Percentiles rank a stretch among this genome's conserved stretches.
Evolutionary conservation across 2,329 filamentous ascomycete species (phyloP).

Genomic region (Arthrobotrys conoides): DNA sequence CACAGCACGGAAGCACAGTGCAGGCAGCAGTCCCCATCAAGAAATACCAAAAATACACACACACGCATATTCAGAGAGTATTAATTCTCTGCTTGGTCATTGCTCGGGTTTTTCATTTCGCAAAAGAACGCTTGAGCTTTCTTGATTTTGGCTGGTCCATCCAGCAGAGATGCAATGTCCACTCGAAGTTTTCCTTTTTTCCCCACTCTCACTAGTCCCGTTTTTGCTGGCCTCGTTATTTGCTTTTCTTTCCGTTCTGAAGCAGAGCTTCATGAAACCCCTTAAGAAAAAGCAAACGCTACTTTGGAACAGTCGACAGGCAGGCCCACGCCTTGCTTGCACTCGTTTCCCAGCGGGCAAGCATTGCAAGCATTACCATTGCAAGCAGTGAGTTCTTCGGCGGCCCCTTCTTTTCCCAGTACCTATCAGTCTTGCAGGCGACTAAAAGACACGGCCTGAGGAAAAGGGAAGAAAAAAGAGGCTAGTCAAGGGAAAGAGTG

Average conservation of each 20-base stretch:
- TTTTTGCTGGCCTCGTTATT: slow-evolving; percentile 46
- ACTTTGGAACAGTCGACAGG: slow-evolving; percentile 28
- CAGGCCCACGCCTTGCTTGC: slow-evolving; percentile 29
- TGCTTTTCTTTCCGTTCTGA: slow-evolving; percentile 58
- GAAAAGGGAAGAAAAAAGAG: slow-evolving; percentile 16
- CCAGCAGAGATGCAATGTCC: slow-evolving; percentile 51
- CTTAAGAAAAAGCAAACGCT: slow-evolving; percentile 60
- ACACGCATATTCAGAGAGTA: neutral
- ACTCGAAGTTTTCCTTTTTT: slow-evolving; percentile 49
- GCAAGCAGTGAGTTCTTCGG: too few relatives aligned
- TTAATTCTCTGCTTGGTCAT: slow-evolving; percentile 39
- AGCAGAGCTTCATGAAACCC: slow-evolving; percentile 60
- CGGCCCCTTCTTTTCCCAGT: too few relatives aligned
- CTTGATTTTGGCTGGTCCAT: slow-evolving; percentile 61
- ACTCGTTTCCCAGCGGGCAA: slow-evolving; percentile 20
- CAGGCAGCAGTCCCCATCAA: slow-evolving; percentile 15
- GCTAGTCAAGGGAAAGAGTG: neutral
- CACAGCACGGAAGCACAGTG: slow-evolving; percentile 9
- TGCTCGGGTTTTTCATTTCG: slow-evolving; percentile 61
- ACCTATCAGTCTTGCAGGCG: slow-evolving; percentile 47
- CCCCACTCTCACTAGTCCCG: slow-evolving; percentile 36
- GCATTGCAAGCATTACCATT: too few relatives aligned
- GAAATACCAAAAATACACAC: slow-evolving; percentile 57
- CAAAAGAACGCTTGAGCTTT: slow-evolving; percentile 58
- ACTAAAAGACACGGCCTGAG: slow-evolving; percentile 42